Evolutionary conservation across 148 eudicot genomes (phyloP).

Genomic region (Mesembryanthemum crystallinum): DNA sequence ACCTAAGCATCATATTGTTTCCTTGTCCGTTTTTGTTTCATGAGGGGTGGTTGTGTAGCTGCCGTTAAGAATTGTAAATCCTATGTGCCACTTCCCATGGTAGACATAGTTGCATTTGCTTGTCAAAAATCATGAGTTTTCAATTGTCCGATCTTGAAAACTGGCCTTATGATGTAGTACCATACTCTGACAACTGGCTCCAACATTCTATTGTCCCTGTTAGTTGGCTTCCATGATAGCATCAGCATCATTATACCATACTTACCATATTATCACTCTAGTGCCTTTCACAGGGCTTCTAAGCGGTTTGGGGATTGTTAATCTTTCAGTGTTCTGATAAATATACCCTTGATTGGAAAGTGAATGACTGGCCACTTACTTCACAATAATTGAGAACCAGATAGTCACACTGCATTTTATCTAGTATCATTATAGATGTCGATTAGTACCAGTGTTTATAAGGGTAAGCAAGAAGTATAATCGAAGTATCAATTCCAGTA

Average conservation of each 20-base stretch:
- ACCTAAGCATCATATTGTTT: not conserved
- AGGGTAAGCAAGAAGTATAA: not conserved
- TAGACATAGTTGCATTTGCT: not conserved
- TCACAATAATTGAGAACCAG: not conserved
- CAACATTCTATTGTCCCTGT: too few species aligned
- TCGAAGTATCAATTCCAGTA: not conserved
- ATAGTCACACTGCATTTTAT: not conserved
- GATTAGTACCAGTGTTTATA: not conserved
- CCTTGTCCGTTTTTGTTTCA: not conserved
- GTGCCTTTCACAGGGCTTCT: not conserved
- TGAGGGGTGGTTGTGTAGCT: not conserved
- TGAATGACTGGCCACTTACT: not conserved
- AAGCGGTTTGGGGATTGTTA: not conserved
- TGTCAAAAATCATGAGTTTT: too few species aligned
- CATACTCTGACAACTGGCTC: too few species aligned
- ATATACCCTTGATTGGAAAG: not conserved
- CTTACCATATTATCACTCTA: not conserved
- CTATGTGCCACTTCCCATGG: not conserved
- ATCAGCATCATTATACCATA: not conserved
- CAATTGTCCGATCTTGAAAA: too few species aligned
- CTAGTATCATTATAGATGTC: not conserved
- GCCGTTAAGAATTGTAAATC: not conserved
- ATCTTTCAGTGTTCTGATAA: not conserved
- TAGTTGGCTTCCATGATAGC: not conserved
- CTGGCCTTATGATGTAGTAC: too few species aligned